Conservation (phyloP, 2,329 filamentous ascomycete genomes). For the Cladosporium sp. region DNA sequence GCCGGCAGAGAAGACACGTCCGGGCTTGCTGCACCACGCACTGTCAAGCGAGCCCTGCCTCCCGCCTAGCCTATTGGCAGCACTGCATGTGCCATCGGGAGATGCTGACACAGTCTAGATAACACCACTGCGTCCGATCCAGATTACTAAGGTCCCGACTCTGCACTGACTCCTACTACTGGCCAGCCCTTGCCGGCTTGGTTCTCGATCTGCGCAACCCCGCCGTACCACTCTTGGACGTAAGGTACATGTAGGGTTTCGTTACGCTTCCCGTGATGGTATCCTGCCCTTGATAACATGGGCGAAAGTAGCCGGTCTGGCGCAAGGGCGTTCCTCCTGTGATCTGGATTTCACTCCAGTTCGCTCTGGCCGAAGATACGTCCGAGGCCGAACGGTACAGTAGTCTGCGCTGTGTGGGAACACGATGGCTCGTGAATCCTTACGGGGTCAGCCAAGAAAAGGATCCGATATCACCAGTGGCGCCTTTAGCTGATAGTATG, state of each 20-base stretch:
- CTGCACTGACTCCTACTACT: not conserved
- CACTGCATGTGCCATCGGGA: not conserved
- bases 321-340: not conserved
- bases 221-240: not conserved
- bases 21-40: not conserved
- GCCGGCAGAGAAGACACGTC: not conserved
- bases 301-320: not conserved
- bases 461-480: not conserved
- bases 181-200: not conserved
- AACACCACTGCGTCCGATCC: not conserved
- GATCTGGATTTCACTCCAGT: not conserved
- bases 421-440: conserved; percentile 2
- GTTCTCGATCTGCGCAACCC: not conserved
- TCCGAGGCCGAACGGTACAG: not conserved
- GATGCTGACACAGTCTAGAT: not conserved
- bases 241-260: not conserved
- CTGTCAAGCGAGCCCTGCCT: not conserved
- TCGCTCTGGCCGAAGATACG: not conserved
- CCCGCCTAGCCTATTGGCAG: not conserved
- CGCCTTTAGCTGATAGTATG: conserved; percentile 1
- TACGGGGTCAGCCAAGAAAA: not conserved
- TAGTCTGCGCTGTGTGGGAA: not conserved
- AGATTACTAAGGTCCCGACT: not conserved
- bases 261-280: not conserved
- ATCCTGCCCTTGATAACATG: not conserved